Evolutionary conservation across 768 basidiomycete genomes (phyloP).

Genomic region (Goffeauzyma gilvescens): DNA sequence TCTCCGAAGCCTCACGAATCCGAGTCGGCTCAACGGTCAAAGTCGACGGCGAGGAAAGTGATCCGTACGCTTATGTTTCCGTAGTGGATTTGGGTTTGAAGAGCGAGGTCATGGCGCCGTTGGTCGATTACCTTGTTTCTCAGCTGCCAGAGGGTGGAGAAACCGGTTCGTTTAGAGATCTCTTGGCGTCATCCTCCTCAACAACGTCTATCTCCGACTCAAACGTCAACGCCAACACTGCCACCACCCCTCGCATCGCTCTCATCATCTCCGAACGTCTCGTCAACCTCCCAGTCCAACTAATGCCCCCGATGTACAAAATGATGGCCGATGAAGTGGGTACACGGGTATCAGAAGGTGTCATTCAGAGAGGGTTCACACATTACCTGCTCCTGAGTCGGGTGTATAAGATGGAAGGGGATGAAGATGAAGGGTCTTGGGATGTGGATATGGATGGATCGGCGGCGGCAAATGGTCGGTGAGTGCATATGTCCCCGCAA

Average conservation of each 20-base stretch:
- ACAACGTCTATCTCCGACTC: too few relatives aligned
- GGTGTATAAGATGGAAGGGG: slow-evolving; percentile 55
- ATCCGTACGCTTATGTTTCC: slow-evolving; percentile 74
- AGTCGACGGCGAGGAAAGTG: slow-evolving; percentile 71
- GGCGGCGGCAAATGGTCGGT: slow-evolving; percentile 19
- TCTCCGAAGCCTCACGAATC: slow-evolving; percentile 42
- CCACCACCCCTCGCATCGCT: slow-evolving; percentile 46
- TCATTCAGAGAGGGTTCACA: slow-evolving; percentile 50
- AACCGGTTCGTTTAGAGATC: slow-evolving; percentile 34
- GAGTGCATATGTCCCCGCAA: slow-evolving; percentile 1
- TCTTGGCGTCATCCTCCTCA: slow-evolving; percentile 37
- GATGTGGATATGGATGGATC: slow-evolving; percentile 26
- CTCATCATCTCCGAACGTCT: slow-evolving; percentile 72
- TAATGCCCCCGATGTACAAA: slow-evolving; percentile 75
- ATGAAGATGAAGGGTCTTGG: slow-evolving; percentile 43
- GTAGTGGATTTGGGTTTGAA: slow-evolving; percentile 55
- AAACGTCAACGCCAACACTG: too few relatives aligned
- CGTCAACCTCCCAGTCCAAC: slow-evolving; percentile 87
- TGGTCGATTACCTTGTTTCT: slow-evolving; percentile 52
- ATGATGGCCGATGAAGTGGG: slow-evolving; percentile 74
- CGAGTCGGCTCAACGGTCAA: slow-evolving; percentile 74
- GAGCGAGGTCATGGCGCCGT: slow-evolving; percentile 52
- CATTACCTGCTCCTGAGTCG: slow-evolving; percentile 61
- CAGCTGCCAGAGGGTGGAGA: slow-evolving; percentile 37
- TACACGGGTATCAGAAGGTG: slow-evolving; percentile 25